Conservation (phyloP, 2,329 filamentous ascomycete genomes). For the Trichophyton benhamiae region DNA sequence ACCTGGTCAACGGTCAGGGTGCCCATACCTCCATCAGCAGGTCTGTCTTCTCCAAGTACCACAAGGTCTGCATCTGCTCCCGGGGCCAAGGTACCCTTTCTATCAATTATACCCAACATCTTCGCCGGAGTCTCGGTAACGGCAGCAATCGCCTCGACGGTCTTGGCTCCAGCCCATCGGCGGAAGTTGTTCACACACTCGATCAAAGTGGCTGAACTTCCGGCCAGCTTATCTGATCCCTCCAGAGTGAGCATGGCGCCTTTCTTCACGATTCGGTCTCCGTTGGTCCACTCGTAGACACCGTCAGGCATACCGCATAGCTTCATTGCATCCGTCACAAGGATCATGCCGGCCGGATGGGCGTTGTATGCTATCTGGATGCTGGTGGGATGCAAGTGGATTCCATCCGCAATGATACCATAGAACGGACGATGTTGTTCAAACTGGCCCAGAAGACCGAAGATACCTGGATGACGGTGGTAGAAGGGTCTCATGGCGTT, state of each 20-base stretch:
- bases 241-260: slow-evolving; percentile 63
- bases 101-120: slow-evolving; percentile 27
- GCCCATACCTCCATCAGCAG: slow-evolving; percentile 17
- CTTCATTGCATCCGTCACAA: slow-evolving; percentile 89
- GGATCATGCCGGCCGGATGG: slow-evolving; percentile 70
- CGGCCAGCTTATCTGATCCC: slow-evolving; percentile 66
- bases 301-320: slow-evolving; percentile 75
- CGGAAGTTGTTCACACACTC: slow-evolving; percentile 36
- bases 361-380: slow-evolving; percentile 82
- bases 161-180: slow-evolving; percentile 29
- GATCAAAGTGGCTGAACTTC: slow-evolving; percentile 41
- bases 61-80: slow-evolving; percentile 34
- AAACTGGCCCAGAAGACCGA: slow-evolving; percentile 64
- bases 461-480: slow-evolving; percentile 82
- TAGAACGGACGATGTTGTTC: slow-evolving; percentile 56
- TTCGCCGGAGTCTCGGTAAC: slow-evolving; percentile 30
- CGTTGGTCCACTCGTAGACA: slow-evolving; percentile 74
- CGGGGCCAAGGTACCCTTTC: slow-evolving; percentile 29
- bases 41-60: slow-evolving; percentile 26
- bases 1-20: slow-evolving; percentile 31
- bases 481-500: slow-evolving; percentile 87
- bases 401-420: slow-evolving; percentile 80
- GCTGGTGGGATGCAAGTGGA: slow-evolving; percentile 77
- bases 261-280: slow-evolving; percentile 45
- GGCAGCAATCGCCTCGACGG: slow-evolving; percentile 29